Conservation (phyloP, 192 early-diverging fungal genomes). For the Backusella psychrophila region DNA sequence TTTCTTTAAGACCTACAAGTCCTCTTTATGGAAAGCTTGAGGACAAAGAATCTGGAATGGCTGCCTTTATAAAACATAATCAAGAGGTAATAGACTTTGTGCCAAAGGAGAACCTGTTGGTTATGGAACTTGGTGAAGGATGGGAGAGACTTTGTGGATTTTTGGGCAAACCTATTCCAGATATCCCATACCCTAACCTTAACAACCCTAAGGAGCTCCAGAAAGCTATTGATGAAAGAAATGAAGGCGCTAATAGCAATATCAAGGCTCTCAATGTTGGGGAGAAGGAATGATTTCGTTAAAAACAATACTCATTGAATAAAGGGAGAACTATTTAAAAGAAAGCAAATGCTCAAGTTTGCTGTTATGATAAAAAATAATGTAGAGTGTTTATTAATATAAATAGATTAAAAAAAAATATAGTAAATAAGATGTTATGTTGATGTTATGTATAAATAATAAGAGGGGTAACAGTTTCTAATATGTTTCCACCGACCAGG, state of each 20-base stretch:
- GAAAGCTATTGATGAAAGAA: not conserved
- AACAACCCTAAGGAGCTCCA: constrained; percentile 1
- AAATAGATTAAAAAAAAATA: not conserved
- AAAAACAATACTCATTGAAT: not conserved
- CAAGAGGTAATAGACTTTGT: constrained; percentile 19
- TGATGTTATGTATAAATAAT: constrained; percentile 49
- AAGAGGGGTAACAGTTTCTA: constrained; percentile 48
- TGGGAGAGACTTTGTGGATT: constrained; percentile 32
- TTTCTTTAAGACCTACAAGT: not conserved
- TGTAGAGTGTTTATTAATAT: not conserved
- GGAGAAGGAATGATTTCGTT: not conserved
- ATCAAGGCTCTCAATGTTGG: not conserved
- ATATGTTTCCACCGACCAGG: constrained; percentile 37
- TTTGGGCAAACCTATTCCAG: constrained; percentile 23
- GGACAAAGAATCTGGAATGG: not conserved
- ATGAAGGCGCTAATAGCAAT: not conserved
- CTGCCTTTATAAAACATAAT: not conserved
- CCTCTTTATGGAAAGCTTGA: not conserved
- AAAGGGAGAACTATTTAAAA: not conserved
- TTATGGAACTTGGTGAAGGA: constrained; percentile 25
- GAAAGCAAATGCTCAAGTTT: not conserved
- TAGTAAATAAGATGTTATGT: not conserved
- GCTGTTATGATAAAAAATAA: not conserved
- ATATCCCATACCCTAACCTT: constrained; percentile 13
- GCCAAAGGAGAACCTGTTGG: constrained; percentile 19